A percentile compares a stretch with the other conserved stretches of the same genome.
phyloP scores from a whole-genome alignment of 2,329 filamentous ascomycete genomes.

The Ascocoryne sarcoides region DNA sequence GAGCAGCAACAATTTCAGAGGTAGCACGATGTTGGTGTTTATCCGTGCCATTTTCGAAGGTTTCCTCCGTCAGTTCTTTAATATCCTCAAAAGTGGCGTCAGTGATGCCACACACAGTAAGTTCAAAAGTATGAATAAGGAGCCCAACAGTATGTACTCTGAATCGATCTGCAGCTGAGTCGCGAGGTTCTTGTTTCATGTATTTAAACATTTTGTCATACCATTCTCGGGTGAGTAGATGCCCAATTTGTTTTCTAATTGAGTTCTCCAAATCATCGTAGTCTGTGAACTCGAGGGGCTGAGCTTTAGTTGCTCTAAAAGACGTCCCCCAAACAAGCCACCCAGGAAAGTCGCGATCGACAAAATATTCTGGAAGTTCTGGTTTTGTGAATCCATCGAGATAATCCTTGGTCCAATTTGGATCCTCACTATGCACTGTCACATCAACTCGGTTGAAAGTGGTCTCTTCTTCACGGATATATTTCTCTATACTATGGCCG shows the following conservation, averaged over 20 bases:
- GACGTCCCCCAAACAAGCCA: slow-evolving; percentile 94
- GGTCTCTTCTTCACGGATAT: slow-evolving; percentile 69
- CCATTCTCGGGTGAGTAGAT: slow-evolving; percentile 74
- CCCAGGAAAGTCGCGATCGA: slow-evolving; percentile 85
- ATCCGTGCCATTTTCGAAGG: slow-evolving; percentile 89
- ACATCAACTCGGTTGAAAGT: slow-evolving; percentile 71
- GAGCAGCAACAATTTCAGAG: slow-evolving; percentile 80
- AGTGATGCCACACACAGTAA: slow-evolving; percentile 75
- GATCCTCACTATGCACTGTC: slow-evolving; percentile 63
- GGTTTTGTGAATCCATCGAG: slow-evolving; percentile 69
- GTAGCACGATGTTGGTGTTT: slow-evolving; percentile 97
- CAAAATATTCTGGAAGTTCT: slow-evolving; percentile 69
- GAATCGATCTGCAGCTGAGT: slow-evolving; percentile 74
- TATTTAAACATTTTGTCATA: slow-evolving; percentile 82
- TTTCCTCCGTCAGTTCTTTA: slow-evolving; percentile 64
- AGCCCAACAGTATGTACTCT: slow-evolving; percentile 81
- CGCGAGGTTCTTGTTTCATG: slow-evolving; percentile 91
- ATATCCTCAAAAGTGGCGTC: slow-evolving; percentile 78
- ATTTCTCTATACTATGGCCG: slow-evolving; percentile 79
- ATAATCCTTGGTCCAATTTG: slow-evolving; percentile 70
- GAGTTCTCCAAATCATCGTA: slow-evolving; percentile 76
- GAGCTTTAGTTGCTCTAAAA: slow-evolving; percentile 70
- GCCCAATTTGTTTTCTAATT: slow-evolving; percentile 71
- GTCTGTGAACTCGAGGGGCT: slow-evolving; percentile 52
- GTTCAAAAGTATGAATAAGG: slow-evolving; percentile 80